phyloP scores from a whole-genome alignment of 345 rosid species.

The Jatropha curcas region DNA sequence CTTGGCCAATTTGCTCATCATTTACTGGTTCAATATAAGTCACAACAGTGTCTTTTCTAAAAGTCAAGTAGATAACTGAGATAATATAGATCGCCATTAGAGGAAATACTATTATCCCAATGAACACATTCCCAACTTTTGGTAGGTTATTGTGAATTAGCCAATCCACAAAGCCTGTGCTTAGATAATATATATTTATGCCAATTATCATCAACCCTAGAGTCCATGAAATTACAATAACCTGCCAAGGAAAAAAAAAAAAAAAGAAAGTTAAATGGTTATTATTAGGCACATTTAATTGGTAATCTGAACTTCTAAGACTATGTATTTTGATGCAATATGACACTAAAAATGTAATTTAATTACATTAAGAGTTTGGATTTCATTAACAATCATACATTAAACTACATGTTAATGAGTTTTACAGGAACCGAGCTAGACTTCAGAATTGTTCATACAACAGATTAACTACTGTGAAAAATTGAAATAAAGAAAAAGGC shows the following conservation, averaged over 20 bases:
- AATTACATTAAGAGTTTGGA: no score
- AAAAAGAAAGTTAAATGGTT: no score
- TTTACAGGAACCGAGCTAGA: no score
- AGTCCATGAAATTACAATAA: slow-evolving; percentile 56
- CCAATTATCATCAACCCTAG: slow-evolving; percentile 53
- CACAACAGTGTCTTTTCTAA: slow-evolving; percentile 43
- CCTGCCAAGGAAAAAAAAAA: slow-evolving; percentile 28
- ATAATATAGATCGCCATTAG: slow-evolving; percentile 49
- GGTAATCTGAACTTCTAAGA: no score
- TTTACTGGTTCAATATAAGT: slow-evolving; percentile 44
- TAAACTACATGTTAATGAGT: no score
- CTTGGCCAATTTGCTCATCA: background rate
- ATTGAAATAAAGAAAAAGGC: background rate
- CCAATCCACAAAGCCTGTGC: slow-evolving; percentile 56
- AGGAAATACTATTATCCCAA: slow-evolving; percentile 56
- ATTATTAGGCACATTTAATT: no score
- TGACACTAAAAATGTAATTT: no score
- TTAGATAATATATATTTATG: slow-evolving; percentile 60
- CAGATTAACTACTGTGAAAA: no score
- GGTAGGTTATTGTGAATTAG: slow-evolving; percentile 43
- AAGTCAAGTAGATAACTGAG: slow-evolving; percentile 46
- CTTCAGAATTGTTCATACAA: no score
- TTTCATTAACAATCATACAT: no score
- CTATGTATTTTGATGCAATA: no score
- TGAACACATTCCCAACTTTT: slow-evolving; percentile 39